A percentile compares a stretch with the other conserved stretches of the same genome.
Evolutionary conservation across 1,139 yeast genomes (phyloP).

Genomic region (Hansenula anomala): DNA sequence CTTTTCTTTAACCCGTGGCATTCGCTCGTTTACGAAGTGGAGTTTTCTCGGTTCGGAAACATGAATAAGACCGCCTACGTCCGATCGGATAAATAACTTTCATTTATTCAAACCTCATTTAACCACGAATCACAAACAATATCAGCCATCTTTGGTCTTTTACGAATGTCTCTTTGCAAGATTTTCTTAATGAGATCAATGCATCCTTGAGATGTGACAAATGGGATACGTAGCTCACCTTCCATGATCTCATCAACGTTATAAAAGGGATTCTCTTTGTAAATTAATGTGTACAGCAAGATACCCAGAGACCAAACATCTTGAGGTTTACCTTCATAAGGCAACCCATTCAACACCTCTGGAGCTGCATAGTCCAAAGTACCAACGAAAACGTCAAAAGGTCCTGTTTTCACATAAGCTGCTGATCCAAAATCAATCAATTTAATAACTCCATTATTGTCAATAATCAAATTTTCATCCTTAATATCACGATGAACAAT

Average conservation of each 20-base stretch:
- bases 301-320: conserved; percentile 98
- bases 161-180: conserved; percentile 55
- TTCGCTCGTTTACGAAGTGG: no score
- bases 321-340: conserved; percentile 89
- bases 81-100: no score
- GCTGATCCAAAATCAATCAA: conserved; percentile 95
- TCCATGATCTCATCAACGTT: conserved; percentile 94
- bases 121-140: conserved; percentile 71
- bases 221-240: conserved; percentile 71
- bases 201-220: conserved; percentile 52
- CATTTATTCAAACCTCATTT: conserved; percentile 2
- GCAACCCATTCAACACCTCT: conserved; percentile 83
- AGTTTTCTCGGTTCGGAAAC: no score
- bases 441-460: conserved; percentile 69
- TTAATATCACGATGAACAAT: conserved; percentile 93
- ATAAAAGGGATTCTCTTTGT: conserved; percentile 92
- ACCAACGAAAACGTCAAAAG: conserved; percentile 95
- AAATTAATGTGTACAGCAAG: conserved; percentile 79
- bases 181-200: conserved; percentile 58
- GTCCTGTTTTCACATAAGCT: conserved; percentile 84
- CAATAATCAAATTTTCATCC: conserved; percentile 91
- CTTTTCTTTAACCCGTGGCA: no score
- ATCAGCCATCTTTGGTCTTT: conserved; percentile 70
- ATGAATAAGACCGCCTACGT: no score
- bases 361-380: conserved; percentile 97